Conservation (phyloP, 2,329 filamentous ascomycete genomes). For the Fusarium humuli region DNA sequence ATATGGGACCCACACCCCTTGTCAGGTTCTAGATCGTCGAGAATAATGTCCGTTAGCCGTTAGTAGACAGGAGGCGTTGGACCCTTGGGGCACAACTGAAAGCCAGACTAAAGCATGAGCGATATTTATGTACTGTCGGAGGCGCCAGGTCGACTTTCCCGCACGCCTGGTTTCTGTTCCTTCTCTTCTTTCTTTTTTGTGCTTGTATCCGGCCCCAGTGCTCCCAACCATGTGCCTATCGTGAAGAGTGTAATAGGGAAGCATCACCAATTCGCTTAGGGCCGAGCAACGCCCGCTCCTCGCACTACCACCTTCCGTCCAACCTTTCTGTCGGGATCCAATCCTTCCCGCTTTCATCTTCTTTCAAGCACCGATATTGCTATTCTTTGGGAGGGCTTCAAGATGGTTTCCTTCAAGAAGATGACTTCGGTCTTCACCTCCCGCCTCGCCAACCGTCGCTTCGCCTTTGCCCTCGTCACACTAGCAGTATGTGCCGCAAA, state of each 20-base stretch:
- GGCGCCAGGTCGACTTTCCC: neutral
- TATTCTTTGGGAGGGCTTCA: neutral
- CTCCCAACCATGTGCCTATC: slow-evolving; percentile 3
- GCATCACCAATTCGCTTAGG: neutral
- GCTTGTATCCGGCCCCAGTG: neutral
- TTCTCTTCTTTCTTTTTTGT: neutral
- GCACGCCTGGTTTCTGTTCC: neutral
- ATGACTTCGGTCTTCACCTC: slow-evolving; percentile 32
- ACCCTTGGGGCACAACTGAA: neutral
- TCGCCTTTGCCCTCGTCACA: slow-evolving; percentile 50
- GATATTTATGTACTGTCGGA: slow-evolving; percentile 31
- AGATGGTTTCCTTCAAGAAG: slow-evolving; percentile 17
- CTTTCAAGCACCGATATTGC: neutral
- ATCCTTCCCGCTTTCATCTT: neutral
- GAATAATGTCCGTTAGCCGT: slow-evolving; percentile 10
- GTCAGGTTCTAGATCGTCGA: slow-evolving; percentile 15
- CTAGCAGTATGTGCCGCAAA: slow-evolving; percentile 50
- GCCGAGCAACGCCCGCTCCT: slow-evolving; percentile 11
- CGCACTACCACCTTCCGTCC: neutral
- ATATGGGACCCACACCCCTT: neutral
- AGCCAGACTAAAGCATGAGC: neutral
- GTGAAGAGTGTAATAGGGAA: slow-evolving; percentile 23
- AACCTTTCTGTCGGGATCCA: neutral
- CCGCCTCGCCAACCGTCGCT: slow-evolving; percentile 47
- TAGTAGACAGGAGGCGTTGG: neutral